phyloP scores from a whole-genome alignment of 225 moss, liverwort and hornwort species.

The Lunularia cruciata region DNA sequence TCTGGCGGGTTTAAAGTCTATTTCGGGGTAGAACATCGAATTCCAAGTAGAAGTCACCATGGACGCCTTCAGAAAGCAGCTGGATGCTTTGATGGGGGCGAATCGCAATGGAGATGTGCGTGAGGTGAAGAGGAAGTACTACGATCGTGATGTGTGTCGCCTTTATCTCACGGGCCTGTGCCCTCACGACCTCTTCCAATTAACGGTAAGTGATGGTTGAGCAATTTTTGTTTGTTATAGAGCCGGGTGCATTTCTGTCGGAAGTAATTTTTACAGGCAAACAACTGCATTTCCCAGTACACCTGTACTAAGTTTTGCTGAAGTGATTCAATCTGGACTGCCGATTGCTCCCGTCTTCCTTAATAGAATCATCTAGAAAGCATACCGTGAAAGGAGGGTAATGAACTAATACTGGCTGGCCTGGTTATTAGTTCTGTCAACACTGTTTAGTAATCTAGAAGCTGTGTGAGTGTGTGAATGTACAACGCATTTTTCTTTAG shows the following conservation, averaged over 20 bases:
- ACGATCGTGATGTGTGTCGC: constrained; percentile 99
- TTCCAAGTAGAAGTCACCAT: constrained; percentile 50
- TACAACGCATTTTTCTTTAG: no score
- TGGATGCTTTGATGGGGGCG: constrained; percentile 97
- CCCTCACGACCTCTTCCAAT: constrained; percentile 98
- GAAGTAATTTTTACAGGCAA: not conserved
- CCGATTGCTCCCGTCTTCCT: no score
- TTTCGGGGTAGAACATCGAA: constrained; percentile 29
- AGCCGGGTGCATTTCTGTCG: no score
- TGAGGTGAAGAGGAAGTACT: constrained; percentile 98
- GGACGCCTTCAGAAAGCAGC: constrained; percentile 99
- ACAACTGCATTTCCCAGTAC: not conserved
- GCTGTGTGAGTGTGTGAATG: no score
- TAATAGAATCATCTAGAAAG: no score
- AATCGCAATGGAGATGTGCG: constrained; percentile 96
- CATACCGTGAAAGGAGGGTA: no score
- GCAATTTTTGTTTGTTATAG: constrained; percentile 16
- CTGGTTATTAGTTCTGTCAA: no score
- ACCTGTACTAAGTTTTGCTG: not conserved
- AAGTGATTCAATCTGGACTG: not conserved
- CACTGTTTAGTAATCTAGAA: no score
- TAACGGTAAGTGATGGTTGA: constrained; percentile 64
- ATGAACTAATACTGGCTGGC: no score
- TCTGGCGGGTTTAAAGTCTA: constrained; percentile 22
- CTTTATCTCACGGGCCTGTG: constrained; percentile 96